Evolutionary conservation across 768 basidiomycete genomes (phyloP).

Genomic region (Naematelia encephala): DNA sequence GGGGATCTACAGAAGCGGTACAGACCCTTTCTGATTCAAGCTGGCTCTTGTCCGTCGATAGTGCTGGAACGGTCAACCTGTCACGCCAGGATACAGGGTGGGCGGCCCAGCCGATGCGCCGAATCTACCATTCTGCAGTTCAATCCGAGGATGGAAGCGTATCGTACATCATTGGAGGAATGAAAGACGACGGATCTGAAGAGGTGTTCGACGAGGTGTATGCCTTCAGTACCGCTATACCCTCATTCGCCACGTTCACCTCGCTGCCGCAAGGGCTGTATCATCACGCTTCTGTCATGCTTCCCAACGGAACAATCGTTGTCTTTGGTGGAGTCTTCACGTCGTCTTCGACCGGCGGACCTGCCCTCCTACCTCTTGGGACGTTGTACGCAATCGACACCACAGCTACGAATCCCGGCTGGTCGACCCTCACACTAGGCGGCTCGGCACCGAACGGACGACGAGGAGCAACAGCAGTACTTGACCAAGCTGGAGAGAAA

Average conservation of each 20-base stretch:
- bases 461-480: constrained; percentile 26
- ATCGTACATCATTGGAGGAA: constrained; percentile 73
- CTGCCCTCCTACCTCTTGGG: constrained; percentile 58
- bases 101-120: constrained; percentile 66
- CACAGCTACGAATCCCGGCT: constrained; percentile 54
- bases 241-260: constrained; percentile 60
- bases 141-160: constrained; percentile 54
- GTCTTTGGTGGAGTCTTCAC: constrained; percentile 64
- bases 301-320: constrained; percentile 66
- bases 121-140: constrained; percentile 70
- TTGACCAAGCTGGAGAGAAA: constrained; percentile 53
- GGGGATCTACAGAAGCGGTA: constrained; percentile 59
- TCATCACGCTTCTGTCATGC: constrained; percentile 69
- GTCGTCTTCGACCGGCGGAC: constrained; percentile 52
- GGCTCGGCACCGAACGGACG: constrained; percentile 52
- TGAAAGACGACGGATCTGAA: constrained; percentile 74
- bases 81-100: constrained; percentile 56
- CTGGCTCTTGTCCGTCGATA: constrained; percentile 57
- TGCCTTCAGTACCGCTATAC: constrained; percentile 58
- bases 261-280: constrained; percentile 64
- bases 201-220: constrained; percentile 64
- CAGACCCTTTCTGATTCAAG: constrained; percentile 64
- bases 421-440: constrained; percentile 60
- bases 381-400: constrained; percentile 67
- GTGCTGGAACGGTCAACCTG: constrained; percentile 34